Conservation (phyloP, 257 asterid genomes). For the Capsicum pubescens region DNA sequence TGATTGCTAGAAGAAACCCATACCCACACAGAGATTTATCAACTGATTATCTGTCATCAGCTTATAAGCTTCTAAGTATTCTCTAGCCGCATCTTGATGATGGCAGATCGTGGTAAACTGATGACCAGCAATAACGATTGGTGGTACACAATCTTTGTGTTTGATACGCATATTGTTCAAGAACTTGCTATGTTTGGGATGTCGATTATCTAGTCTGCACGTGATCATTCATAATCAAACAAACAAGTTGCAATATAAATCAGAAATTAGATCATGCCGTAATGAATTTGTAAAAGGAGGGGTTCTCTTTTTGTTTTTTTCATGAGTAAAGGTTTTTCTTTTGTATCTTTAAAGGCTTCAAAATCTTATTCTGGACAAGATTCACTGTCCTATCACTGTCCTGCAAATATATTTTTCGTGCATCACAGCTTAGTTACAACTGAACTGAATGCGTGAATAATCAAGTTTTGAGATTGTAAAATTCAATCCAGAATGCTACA, state of each 20-base stretch:
- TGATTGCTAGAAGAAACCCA: slow-evolving; percentile 28
- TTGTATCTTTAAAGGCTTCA: neutral
- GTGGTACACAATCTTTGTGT: slow-evolving; percentile 72
- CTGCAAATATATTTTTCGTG: neutral
- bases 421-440: neutral
- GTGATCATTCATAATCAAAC: slow-evolving; percentile 28
- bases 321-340: neutral
- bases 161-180: slow-evolving; percentile 60
- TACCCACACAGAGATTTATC: slow-evolving; percentile 83
- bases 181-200: slow-evolving; percentile 65
- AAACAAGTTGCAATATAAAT: slow-evolving; percentile 19
- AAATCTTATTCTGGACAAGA: neutral
- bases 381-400: neutral
- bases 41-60: slow-evolving; percentile 75
- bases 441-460: neutral
- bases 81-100: slow-evolving; percentile 83
- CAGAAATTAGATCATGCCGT: neutral
- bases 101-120: slow-evolving; percentile 77
- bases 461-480: neutral
- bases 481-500: neutral
- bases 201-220: slow-evolving; percentile 50
- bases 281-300: neutral
- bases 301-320: neutral
- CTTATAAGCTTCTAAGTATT: slow-evolving; percentile 77
- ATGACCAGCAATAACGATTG: slow-evolving; percentile 73